Conservation (phyloP, 208 protist genomes). For the Spongospora subterranea region DNA sequence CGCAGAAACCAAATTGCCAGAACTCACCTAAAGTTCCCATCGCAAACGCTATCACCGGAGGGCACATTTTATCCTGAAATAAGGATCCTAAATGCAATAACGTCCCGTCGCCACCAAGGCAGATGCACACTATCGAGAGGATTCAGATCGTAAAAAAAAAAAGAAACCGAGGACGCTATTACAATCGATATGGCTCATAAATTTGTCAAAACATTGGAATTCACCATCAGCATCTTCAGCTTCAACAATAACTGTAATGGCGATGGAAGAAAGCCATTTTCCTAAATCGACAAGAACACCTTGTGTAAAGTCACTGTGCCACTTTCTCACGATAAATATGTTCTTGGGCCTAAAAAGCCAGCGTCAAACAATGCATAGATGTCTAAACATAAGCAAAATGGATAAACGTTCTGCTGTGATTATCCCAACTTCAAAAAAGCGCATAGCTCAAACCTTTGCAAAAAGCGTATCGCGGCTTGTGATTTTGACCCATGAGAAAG, state of each 20-base stretch:
- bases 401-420: too few relatives aligned
- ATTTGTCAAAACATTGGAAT: background rate
- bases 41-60: conserved; percentile 76
- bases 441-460: too few relatives aligned
- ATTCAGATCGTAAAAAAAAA: background rate
- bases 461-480: too few relatives aligned
- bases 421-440: too few relatives aligned
- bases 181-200: background rate
- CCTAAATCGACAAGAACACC: background rate
- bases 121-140: conserved; percentile 70
- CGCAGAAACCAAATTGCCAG: conserved; percentile 62
- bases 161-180: background rate
- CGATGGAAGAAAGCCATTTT: background rate
- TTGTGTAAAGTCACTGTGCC: background rate
- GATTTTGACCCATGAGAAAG: too few relatives aligned
- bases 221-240: background rate
- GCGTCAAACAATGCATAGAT: too few relatives aligned
- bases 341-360: background rate
- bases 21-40: conserved; percentile 79
- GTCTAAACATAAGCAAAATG: too few relatives aligned
- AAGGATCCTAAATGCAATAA: conserved; percentile 67
- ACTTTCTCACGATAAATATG: conserved; percentile 1
- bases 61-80: conserved; percentile 62
- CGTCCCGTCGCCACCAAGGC: conserved; percentile 76
- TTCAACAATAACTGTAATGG: background rate